Base-by-base conservation (phyloP, 805 yeast genomes). In the Candida arabinofermentans region DNA sequence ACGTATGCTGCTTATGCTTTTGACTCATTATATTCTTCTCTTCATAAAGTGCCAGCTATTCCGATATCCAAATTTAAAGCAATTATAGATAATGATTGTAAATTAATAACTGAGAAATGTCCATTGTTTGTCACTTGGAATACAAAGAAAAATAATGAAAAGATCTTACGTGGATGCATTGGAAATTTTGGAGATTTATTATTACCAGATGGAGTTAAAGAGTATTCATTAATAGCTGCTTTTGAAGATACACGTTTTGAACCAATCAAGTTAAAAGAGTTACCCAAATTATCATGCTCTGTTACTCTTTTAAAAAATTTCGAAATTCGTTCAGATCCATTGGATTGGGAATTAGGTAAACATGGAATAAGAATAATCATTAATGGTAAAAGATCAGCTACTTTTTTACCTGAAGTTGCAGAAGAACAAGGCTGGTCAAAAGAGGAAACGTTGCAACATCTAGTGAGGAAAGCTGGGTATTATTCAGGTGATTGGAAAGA, bases 61-160 rank as follows among this genome's bases (percentile, higher is more conserved):
- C 42, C 53, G 4, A 38, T 54, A 12, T 9, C 40, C 3, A 38
- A 41, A 19, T 29, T 53, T 26, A 49, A 41, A 29, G 24, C 31
- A 16, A 22, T 41, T 24, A 27, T 49, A 12, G 55, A 51, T 17
- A 12, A 27, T 2, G 37, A 34, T 22, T 34, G 42, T 4, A 34
- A 37, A 13, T 39, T 36, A 5, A 24, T 34, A 3, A 49, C 34
- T 13, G 62, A 51, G 34, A 54, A 58, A 31, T 64, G 67, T 6
- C 93, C 98, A 0, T 64, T 91, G 22, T 93, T 93, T 65, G 84
- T 91, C 24, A 93, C 98, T 0, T 93, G 96, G 96, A 81, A 79
- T 51, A 71, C 42, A 51, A 53, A 16, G 43, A 48, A 29, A 12
- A n/a, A n/a, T 7, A 57, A 45, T 8, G 55, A 61, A 1, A 57